Conservation (phyloP, 345 rosid genomes). For the Conringia planisiliqua region DNA sequence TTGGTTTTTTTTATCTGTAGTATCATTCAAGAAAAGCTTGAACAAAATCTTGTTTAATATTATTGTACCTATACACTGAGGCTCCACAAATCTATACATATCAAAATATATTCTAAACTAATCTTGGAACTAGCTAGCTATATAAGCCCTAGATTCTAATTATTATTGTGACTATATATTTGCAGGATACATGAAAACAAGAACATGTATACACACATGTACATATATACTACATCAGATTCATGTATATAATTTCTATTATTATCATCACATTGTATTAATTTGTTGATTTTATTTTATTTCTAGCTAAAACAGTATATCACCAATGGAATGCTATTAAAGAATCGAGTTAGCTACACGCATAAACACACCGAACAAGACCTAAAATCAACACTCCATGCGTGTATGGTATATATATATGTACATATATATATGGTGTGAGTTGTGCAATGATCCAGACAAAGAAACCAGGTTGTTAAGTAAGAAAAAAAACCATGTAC, state of each 20-base stretch:
- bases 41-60: background rate
- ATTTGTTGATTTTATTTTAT: background rate
- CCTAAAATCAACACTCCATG: constrained; percentile 13
- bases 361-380: constrained; percentile 24
- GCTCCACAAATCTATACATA: background rate
- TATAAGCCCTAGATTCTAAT: constrained; percentile 15
- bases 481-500: background rate
- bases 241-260: background rate
- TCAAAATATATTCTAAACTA: background rate
- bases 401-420: background rate
- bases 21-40: background rate
- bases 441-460: constrained; percentile 22
- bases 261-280: background rate
- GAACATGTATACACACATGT: background rate
- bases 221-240: background rate
- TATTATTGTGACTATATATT: background rate
- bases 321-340: background rate
- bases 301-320: background rate
- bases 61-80: background rate
- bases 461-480: constrained; percentile 1
- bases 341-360: background rate
- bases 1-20: background rate
- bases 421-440: background rate
- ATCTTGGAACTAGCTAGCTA: background rate
- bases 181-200: background rate